Percentiles rank a stretch among this genome's conserved stretches.
Conservation (phyloP, 176 grass and related monocot species). For the Zea luxurians region DNA sequence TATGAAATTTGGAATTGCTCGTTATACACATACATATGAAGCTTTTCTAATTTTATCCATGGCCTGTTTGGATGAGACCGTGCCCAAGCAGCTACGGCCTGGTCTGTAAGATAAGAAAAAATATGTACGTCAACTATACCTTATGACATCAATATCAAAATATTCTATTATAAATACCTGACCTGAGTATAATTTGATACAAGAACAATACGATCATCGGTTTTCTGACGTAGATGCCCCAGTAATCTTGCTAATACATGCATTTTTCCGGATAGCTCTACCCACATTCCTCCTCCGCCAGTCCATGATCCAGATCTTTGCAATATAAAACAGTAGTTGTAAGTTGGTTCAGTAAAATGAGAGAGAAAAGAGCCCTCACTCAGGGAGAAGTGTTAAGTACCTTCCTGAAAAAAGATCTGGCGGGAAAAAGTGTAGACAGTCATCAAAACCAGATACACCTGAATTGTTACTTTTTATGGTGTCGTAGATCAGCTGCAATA, state of each 20-base stretch:
- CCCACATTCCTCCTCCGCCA: conserved; percentile 92
- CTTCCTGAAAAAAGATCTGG: conserved; percentile 88
- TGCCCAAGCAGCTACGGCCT: background rate
- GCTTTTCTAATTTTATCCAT: conserved; percentile 17
- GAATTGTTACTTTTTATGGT: conserved; percentile 77
- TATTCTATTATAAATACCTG: conserved; percentile 22
- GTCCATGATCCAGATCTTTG: conserved; percentile 96
- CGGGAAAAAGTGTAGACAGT: conserved; percentile 82
- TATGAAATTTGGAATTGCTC: background rate
- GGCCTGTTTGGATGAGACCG: background rate
- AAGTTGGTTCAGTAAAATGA: conserved; percentile 25
- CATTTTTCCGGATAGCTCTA: conserved; percentile 98
- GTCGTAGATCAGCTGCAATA: conserved; percentile 86
- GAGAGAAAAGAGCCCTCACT: background rate
- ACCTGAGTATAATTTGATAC: conserved; percentile 99
- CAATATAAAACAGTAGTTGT: conserved; percentile 31
- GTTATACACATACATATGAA: conserved; percentile 11
- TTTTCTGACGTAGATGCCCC: conserved; percentile 79
- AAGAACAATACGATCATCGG: conserved; percentile 92
- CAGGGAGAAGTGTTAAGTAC: conserved; percentile 47
- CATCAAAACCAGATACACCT: conserved; percentile 73
- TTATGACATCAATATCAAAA: conserved; percentile 13
- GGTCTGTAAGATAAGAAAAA: background rate
- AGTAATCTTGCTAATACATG: conserved; percentile 89
- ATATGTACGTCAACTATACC: background rate